Percentiles rank a stretch among this genome's conserved stretches.
Conservation (phyloP, 192 early-diverging fungal genomes). For the Spinellus fusiger region DNA sequence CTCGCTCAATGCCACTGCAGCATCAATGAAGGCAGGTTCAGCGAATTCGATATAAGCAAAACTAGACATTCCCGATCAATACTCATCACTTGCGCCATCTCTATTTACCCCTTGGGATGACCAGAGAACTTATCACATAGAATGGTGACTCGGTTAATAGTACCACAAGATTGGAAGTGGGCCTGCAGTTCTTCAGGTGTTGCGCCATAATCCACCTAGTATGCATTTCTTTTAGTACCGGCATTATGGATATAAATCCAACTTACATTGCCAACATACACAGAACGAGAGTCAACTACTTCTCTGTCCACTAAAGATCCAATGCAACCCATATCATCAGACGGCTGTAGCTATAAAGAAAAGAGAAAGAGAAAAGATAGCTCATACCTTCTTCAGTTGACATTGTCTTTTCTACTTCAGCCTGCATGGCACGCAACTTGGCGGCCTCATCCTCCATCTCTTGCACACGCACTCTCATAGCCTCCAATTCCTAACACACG, state of each 20-base stretch:
- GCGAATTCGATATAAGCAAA: constrained; percentile 98
- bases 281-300: constrained; percentile 78
- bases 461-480: constrained; percentile 68
- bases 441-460: constrained; percentile 83
- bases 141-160: constrained; percentile 95
- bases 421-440: constrained; percentile 73
- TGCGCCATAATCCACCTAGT: constrained; percentile 81
- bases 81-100: no score
- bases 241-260: background rate
- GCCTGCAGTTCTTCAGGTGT: constrained; percentile 94
- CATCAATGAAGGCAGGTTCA: constrained; percentile 67
- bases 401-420: constrained; percentile 70
- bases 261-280: constrained; percentile 89
- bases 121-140: constrained; percentile 92
- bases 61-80: background rate
- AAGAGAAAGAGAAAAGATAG: no score
- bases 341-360: no score
- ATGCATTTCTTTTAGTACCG: background rate
- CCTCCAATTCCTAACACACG: constrained; percentile 76
- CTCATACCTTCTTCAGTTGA: constrained; percentile 46
- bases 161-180: constrained; percentile 92
- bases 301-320: constrained; percentile 49
- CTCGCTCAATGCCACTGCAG: constrained; percentile 84
- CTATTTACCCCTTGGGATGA: constrained; percentile 77
- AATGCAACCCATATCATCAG: no score